Conservation (phyloP, 2,329 filamentous ascomycete genomes). For the Zelopaecilomyces penicillatus region DNA sequence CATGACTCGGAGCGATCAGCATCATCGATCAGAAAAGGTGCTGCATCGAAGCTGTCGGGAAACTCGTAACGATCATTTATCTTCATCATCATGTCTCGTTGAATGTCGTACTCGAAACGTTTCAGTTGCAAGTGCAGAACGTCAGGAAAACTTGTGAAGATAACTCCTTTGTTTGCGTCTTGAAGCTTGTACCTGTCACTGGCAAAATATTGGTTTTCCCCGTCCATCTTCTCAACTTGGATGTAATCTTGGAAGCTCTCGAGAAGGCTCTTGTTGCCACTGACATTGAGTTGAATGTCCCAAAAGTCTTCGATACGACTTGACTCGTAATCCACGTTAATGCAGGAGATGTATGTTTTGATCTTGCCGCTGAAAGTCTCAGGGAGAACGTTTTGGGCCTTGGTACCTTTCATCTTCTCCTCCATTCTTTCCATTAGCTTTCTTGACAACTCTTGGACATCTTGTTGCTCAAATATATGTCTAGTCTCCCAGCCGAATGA, state of each 20-base stretch:
- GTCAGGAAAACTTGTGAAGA: constrained; percentile 90
- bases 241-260: constrained; percentile 96
- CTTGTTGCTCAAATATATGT: constrained; percentile 97
- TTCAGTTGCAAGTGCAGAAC: constrained; percentile 93
- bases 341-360: constrained; percentile 98
- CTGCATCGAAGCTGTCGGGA: constrained; percentile 72
- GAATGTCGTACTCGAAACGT: constrained; percentile 95
- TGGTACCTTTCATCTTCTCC: constrained; percentile 95
- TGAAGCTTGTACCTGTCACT: constrained; percentile 84
- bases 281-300: constrained; percentile 97
- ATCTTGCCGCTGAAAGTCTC: constrained; percentile 95
- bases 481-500: constrained; percentile 98
- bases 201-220: constrained; percentile 97
- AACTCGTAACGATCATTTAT: constrained; percentile 92
- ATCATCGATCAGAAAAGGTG: constrained; percentile 77
- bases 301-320: constrained; percentile 95
- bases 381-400: constrained; percentile 78
- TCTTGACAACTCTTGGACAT: constrained; percentile 92
- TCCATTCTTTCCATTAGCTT: constrained; percentile 98
- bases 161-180: constrained; percentile 95
- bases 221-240: constrained; percentile 91
- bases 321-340: constrained; percentile 96
- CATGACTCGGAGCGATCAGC: constrained; percentile 84
- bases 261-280: constrained; percentile 83
- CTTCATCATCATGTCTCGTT: constrained; percentile 97